Evolutionary conservation across 352 stramenopile genomes (phyloP).

Genomic region (Pythium graminicola): DNA sequence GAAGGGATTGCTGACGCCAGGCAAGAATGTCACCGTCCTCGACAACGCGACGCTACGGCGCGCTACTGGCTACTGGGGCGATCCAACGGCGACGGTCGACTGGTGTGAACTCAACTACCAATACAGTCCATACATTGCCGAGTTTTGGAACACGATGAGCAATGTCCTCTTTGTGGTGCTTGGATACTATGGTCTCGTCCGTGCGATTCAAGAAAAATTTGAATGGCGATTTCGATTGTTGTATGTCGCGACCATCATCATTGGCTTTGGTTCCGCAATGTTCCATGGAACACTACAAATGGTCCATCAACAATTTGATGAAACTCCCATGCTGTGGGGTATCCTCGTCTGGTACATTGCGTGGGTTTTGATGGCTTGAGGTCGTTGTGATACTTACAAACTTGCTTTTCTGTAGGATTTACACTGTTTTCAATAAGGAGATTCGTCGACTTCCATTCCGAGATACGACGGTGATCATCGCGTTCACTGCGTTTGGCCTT

Average conservation of each 20-base stretch:
- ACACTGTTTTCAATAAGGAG: slow-evolving; percentile 72
- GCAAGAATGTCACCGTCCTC: background rate
- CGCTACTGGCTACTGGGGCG: slow-evolving; percentile 45
- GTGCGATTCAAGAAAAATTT: slow-evolving; percentile 52
- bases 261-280: slow-evolving; percentile 79
- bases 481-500: slow-evolving; percentile 41
- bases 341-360: slow-evolving; percentile 52
- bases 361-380: background rate
- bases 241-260: slow-evolving; percentile 67
- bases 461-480: slow-evolving; percentile 31
- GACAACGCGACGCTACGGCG: background rate
- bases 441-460: slow-evolving; percentile 41
- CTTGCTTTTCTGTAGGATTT: slow-evolving; percentile 54
- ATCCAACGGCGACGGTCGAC: slow-evolving; percentile 72
- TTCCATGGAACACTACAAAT: slow-evolving; percentile 82
- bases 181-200: slow-evolving; percentile 60
- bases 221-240: slow-evolving; percentile 68
- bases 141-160: slow-evolving; percentile 87
- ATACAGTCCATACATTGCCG: slow-evolving; percentile 70
- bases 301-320: slow-evolving; percentile 73
- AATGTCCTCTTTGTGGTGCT: slow-evolving; percentile 78
- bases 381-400: too few relatives aligned
- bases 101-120: slow-evolving; percentile 86
- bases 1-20: background rate
- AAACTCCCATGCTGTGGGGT: slow-evolving; percentile 81